Percentiles rank a stretch among this genome's conserved stretches.
phyloP scores from a whole-genome alignment of 1,284 basidiomycete species.

The Cystobasidiaceae sp. region DNA sequence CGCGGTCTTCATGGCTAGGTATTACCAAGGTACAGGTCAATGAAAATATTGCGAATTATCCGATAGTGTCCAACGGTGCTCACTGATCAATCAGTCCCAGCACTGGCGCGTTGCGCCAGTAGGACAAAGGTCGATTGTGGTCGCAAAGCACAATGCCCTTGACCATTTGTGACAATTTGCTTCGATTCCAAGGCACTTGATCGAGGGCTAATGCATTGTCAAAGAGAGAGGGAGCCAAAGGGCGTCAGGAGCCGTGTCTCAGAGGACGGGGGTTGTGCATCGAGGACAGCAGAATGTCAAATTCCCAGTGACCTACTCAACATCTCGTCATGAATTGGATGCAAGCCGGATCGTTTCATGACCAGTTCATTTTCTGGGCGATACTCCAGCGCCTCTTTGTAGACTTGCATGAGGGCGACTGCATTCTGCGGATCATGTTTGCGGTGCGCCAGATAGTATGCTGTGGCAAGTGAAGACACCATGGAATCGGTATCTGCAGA shows the following conservation, averaged over 20 bases:
- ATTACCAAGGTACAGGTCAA: not conserved
- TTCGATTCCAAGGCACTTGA: slow-evolving; percentile 40
- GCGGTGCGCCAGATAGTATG: slow-evolving; percentile 43
- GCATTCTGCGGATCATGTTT: slow-evolving; percentile 30
- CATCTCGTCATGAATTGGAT: slow-evolving; percentile 41
- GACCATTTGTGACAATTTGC: slow-evolving; percentile 36
- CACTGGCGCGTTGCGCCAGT: slow-evolving; percentile 37
- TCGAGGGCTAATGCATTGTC: slow-evolving; percentile 37
- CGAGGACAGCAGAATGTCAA: not conserved
- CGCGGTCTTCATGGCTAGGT: slow-evolving; percentile 39
- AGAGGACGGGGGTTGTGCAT: not conserved
- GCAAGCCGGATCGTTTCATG: slow-evolving; percentile 40
- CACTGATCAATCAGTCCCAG: slow-evolving; percentile 43
- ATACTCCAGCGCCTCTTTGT: slow-evolving; percentile 40
- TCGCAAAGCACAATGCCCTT: slow-evolving; percentile 43
- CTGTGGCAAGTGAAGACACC: slow-evolving; percentile 41
- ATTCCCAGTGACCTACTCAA: slow-evolving; percentile 30
- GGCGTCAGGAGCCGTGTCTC: not conserved
- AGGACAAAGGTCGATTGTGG: slow-evolving; percentile 40
- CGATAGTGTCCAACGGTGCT: too few species aligned
- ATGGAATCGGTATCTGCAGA: slow-evolving; percentile 37
- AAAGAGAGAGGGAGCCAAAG: not conserved
- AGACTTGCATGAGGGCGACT: slow-evolving; percentile 42
- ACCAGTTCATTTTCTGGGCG: slow-evolving; percentile 44
- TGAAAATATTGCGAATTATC: not conserved